Base-by-base conservation (phyloP, 2,329 filamentous ascomycete species). In the Erysiphe neolycopersici region DNA sequence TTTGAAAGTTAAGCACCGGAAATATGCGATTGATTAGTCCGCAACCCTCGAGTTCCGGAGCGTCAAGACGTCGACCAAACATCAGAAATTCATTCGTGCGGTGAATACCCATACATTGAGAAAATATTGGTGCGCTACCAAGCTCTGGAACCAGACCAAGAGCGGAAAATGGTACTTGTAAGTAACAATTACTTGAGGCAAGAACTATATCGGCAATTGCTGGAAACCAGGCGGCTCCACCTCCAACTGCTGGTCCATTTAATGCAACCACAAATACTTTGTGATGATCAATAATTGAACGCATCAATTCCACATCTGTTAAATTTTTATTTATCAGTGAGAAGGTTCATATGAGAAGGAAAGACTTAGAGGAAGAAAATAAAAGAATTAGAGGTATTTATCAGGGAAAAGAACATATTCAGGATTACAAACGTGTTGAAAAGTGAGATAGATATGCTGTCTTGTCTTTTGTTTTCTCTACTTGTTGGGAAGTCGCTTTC, bases 81-180 rank as follows among this genome's bases (percentile, higher is more conserved):
- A 67, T 66, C 14, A 68, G 55, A 47, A 67, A 64, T 48, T 67
- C 64, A 48, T 67, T 67, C 0, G 64, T 58, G 40, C 64, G 63
- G 47, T 65, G 64, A 5, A 65, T 60, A 22, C 65, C 64, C 42
- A 67, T 64, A 38, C 57, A 58, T 48, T 66, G 62, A 0, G 63
- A 57, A 45, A 67, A 62, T 12, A 57, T 61, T 18, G 62, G 53
- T 0, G 64, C 61, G 0, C 61, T 63, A 0, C 65, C 64, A 47
- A 63, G 61, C 43, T 68, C 65, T 1, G 65, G 64, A 0, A 67
- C 64, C 0, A 68, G 55, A 0, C 59, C 65, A 0, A 67, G 58
- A 0, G 63, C 62, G 10, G 51, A 59, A 51, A 68, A 67, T 36
- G 64, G 63, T 16, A 63, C 61, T 58, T 67, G 62, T 0, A 68